phyloP scores from a whole-genome alignment of 1,284 basidiomycete species.

The Sporisorium iseilematis-ciliati region DNA sequence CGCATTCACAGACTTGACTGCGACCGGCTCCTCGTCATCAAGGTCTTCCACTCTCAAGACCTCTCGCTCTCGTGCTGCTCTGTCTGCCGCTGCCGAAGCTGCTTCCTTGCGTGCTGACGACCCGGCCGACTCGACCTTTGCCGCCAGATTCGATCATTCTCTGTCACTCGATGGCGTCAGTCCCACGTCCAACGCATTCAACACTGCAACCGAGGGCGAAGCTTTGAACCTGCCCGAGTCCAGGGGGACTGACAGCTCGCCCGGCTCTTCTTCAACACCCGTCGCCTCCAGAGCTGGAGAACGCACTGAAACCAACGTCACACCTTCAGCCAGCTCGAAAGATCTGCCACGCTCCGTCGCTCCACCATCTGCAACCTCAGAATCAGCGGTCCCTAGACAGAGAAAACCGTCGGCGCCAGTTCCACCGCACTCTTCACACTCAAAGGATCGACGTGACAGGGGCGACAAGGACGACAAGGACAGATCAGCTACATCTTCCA shows the following conservation, averaged over 20 bases:
- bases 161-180: constrained; percentile 8
- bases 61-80: constrained; percentile 23
- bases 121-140: constrained; percentile 31
- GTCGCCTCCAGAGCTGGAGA: constrained; percentile 14
- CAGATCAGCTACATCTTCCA: constrained; percentile 11
- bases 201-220: constrained; percentile 4
- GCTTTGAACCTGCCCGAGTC: background rate
- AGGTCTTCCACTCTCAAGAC: constrained; percentile 7
- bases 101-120: constrained; percentile 9
- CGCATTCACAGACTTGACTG: constrained; percentile 6
- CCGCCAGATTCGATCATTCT: constrained; percentile 18
- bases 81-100: constrained; percentile 32
- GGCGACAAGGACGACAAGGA: constrained; percentile 20
- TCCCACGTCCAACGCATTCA: background rate
- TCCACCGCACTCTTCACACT: constrained; percentile 8
- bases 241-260: background rate
- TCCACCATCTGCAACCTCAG: background rate
- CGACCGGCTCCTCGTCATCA: background rate
- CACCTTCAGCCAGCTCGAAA: constrained; percentile 4
- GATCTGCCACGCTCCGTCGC: constrained; percentile 6
- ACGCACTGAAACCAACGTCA: background rate
- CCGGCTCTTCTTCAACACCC: constrained; percentile 11
- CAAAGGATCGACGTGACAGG: constrained; percentile 22
- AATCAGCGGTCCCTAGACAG: background rate
- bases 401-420: constrained; percentile 3